Percentiles rank a stretch among this genome's conserved stretches.
Evolutionary conservation across 371 early-diverging fungal species (phyloP).

Genomic region (Mucor saturninus): DNA sequence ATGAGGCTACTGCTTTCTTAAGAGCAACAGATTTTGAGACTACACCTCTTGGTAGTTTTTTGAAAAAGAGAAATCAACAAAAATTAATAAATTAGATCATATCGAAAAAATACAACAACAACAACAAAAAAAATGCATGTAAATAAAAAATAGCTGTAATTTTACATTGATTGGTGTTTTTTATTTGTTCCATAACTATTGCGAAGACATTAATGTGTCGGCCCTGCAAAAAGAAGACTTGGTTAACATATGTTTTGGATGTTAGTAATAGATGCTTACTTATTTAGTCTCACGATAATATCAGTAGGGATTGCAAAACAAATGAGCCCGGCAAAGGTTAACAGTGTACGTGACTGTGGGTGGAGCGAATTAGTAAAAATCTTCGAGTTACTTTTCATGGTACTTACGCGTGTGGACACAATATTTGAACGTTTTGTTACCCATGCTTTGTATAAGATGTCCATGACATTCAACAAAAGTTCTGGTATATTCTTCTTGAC

Average conservation of each 20-base stretch:
- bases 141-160: background rate
- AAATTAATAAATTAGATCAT: constrained; percentile 2
- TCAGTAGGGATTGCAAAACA: constrained; percentile 86
- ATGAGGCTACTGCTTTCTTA: constrained; percentile 65
- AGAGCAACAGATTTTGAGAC: constrained; percentile 52
- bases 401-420: background rate
- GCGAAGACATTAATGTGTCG: constrained; percentile 15
- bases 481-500: constrained; percentile 81
- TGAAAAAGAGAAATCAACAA: constrained; percentile 41
- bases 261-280: constrained; percentile 28
- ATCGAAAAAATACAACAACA: background rate
- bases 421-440: background rate
- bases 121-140: constrained; percentile 1
- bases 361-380: background rate
- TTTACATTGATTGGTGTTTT: background rate
- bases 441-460: constrained; percentile 59
- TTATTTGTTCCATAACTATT: background rate
- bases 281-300: constrained; percentile 76
- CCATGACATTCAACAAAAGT: constrained; percentile 74
- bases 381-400: background rate
- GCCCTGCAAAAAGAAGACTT: constrained; percentile 4
- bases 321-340: constrained; percentile 82
- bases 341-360: constrained; percentile 60
- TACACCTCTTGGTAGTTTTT: constrained; percentile 70
- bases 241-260: background rate